Evolutionary conservation across 2,329 filamentous ascomycete genomes (phyloP).

Genomic region (Scytalidium lignicola): DNA sequence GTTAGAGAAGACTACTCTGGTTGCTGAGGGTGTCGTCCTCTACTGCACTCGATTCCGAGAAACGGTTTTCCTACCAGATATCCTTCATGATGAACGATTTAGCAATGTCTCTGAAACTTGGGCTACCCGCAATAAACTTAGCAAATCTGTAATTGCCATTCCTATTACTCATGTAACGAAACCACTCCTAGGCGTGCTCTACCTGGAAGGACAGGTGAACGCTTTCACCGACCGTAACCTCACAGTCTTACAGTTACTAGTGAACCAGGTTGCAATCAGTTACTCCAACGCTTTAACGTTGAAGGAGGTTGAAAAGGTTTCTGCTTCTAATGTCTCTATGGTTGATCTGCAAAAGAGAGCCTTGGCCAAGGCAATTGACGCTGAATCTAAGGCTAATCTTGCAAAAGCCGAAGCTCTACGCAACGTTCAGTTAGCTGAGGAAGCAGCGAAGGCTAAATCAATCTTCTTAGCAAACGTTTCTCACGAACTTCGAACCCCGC

Average conservation of each 20-base stretch:
- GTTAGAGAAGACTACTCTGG: conserved; percentile 58
- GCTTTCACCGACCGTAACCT: conserved; percentile 72
- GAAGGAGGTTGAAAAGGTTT: conserved; percentile 71
- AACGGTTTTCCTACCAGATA: conserved; percentile 67
- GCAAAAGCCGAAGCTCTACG: conserved; percentile 72
- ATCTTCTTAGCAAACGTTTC: conserved; percentile 78
- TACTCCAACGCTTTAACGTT: conserved; percentile 64
- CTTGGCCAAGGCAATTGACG: conserved; percentile 64
- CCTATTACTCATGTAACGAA: conserved; percentile 71
- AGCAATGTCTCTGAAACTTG: conserved; percentile 68
- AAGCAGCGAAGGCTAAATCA: conserved; percentile 76
- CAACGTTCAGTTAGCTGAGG: conserved; percentile 76
- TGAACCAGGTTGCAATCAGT: conserved; percentile 72
- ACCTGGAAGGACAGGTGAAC: conserved; percentile 69
- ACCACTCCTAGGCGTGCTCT: conserved; percentile 66
- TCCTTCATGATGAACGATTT: conserved; percentile 71
- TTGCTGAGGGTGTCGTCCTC: conserved; percentile 72
- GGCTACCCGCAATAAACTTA: conserved; percentile 61
- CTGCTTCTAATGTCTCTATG: conserved; percentile 73
- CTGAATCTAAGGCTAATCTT: conserved; percentile 70
- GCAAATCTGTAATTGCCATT: conserved; percentile 73
- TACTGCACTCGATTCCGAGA: conserved; percentile 76
- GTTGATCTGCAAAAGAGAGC: conserved; percentile 71
- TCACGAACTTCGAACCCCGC: conserved; percentile 74
- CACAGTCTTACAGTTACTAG: conserved; percentile 62